Evolutionary conservation across 129 eudicot genomes (phyloP).

Genomic region (Tagetes patula): DNA sequence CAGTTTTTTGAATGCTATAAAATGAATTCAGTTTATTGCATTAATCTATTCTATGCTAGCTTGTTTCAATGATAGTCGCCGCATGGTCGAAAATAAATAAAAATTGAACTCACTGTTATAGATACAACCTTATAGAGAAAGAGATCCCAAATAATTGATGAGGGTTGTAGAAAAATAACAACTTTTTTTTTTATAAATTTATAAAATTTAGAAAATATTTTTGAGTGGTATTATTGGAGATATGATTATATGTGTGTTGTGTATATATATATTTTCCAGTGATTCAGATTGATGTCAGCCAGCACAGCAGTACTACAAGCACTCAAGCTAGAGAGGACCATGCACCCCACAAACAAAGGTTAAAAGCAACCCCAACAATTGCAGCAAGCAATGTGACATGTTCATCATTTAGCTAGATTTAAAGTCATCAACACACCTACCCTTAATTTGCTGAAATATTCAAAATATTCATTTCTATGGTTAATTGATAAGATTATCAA

Average conservation of each 20-base stretch:
- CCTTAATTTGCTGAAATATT: slow-evolving; percentile 11
- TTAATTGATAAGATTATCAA: background rate
- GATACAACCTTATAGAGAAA: background rate
- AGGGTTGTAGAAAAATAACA: background rate
- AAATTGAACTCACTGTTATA: too few species aligned
- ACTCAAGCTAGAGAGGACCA: slow-evolving; percentile 23
- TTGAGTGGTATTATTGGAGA: background rate
- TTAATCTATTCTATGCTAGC: too few species aligned
- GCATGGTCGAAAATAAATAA: too few species aligned
- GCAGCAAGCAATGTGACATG: slow-evolving; percentile 33
- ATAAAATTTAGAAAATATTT: background rate
- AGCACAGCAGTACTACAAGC: slow-evolving; percentile 21
- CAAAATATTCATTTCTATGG: slow-evolving; percentile 1
- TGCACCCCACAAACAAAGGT: slow-evolving; percentile 32
- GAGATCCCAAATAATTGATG: background rate
- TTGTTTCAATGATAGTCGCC: too few species aligned
- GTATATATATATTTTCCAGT: slow-evolving; percentile 10
- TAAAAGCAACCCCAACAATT: slow-evolving; percentile 32
- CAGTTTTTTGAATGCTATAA: too few species aligned
- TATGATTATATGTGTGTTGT: slow-evolving; percentile 5
- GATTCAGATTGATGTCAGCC: slow-evolving; percentile 30
- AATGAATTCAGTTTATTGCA: too few species aligned
- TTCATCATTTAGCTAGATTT: slow-evolving; percentile 23
- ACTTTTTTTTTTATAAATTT: background rate
- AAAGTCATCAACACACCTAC: slow-evolving; percentile 24